A percentile compares a stretch with the other conserved stretches of the same genome.
phyloP scores from a whole-genome alignment of 2,329 filamentous ascomycete genomes.

The Apiospora phragmitis region DNA sequence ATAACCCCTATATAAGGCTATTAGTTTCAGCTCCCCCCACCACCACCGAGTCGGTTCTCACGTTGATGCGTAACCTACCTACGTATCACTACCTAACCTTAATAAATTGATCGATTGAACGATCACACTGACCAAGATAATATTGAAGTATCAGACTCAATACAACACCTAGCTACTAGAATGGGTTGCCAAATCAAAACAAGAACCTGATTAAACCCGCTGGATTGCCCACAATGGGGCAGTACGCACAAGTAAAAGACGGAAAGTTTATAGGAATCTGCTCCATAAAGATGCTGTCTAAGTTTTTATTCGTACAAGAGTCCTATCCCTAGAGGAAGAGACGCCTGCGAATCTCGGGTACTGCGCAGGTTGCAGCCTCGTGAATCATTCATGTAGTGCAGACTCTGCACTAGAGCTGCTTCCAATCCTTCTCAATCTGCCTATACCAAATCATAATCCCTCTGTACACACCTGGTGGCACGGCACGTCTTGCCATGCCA shows the following conservation, averaged over 20 bases:
- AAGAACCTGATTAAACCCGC: too few species aligned
- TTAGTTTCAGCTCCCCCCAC: background rate
- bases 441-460: background rate
- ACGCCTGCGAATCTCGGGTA: background rate
- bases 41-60: too few species aligned
- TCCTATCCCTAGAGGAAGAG: background rate
- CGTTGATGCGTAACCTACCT: too few species aligned
- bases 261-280: background rate
- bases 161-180: too few species aligned
- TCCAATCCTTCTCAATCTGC: background rate
- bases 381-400: background rate
- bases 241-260: too few species aligned
- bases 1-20: background rate
- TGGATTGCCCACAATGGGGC: too few species aligned
- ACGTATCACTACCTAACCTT: too few species aligned
- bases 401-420: constrained; percentile 14
- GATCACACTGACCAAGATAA: background rate
- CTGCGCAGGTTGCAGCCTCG: background rate
- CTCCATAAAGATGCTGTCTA: background rate
- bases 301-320: background rate
- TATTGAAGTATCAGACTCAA: too few species aligned
- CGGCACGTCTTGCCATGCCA: background rate
- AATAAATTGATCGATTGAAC: too few species aligned
- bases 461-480: background rate
- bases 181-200: too few species aligned